Conservation (phyloP, 495 filamentous ascomycete genomes). For the Penicillium samsonianum region DNA sequence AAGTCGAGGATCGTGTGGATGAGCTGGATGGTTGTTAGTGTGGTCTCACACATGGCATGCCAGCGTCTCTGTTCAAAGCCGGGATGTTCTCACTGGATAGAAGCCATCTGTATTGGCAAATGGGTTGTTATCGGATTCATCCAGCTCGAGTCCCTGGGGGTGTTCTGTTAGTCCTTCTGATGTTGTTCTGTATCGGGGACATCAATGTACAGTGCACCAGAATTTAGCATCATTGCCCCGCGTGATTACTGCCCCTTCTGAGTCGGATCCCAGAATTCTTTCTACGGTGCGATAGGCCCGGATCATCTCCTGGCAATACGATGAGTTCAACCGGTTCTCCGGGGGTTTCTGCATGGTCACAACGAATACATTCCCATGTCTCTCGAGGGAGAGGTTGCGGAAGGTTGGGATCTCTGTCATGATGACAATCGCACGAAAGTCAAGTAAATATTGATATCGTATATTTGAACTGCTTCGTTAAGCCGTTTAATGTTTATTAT, state of each 20-base stretch:
- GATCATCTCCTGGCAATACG: conserved; percentile 52
- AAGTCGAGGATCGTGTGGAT: conserved; percentile 54
- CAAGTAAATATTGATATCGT: not conserved
- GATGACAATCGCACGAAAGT: not conserved
- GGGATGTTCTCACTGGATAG: conserved; percentile 35
- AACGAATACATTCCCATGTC: conserved; percentile 46
- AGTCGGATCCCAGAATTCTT: conserved; percentile 37
- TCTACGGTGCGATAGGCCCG: conserved; percentile 46
- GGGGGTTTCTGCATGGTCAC: conserved; percentile 52
- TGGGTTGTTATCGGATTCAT: conserved; percentile 48
- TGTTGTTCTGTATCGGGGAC: not conserved
- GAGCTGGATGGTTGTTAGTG: conserved; percentile 24
- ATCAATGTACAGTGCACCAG: conserved; percentile 45
- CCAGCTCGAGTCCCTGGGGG: conserved; percentile 46
- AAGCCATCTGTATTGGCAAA: conserved; percentile 54
- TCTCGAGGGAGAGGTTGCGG: conserved; percentile 29
- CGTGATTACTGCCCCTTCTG: conserved; percentile 50
- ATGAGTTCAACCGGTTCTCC: conserved; percentile 50
- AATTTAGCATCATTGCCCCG: conserved; percentile 51
- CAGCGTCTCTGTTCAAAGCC: not conserved
- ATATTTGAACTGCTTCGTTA: not conserved
- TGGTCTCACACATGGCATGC: not conserved
- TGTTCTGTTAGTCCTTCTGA: conserved; percentile 1
- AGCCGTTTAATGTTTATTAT: not conserved
- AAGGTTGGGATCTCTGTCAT: conserved; percentile 32